Evolutionary conservation across 2,329 filamentous ascomycete species (phyloP).

Genomic region (Fusarium liriodendri): DNA sequence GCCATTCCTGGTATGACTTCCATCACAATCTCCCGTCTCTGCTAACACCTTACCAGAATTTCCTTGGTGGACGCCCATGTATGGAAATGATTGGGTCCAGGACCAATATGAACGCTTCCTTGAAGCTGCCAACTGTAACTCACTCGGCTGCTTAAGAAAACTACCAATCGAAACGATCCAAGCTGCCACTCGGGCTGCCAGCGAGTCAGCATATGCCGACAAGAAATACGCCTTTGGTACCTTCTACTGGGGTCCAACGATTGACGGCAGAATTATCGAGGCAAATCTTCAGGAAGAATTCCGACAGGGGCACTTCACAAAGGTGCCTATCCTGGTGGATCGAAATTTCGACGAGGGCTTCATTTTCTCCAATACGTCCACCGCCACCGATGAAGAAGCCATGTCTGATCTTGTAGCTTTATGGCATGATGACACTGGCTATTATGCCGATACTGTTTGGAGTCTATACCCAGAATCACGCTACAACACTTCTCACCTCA

Average conservation of each 20-base stretch:
- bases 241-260: slow-evolving; percentile 3
- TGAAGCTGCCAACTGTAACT: background rate
- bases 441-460: background rate
- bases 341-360: slow-evolving; percentile 9
- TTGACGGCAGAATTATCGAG: slow-evolving; percentile 1
- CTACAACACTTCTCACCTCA: background rate
- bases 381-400: background rate
- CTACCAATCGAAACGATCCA: background rate
- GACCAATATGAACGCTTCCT: background rate
- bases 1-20: slow-evolving; percentile 6
- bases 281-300: background rate
- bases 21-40: no score
- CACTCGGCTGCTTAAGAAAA: background rate
- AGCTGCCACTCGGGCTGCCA: background rate
- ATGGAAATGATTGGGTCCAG: background rate
- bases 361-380: slow-evolving; percentile 3
- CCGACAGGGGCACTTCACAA: background rate
- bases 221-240: slow-evolving; percentile 2
- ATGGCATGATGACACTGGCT: background rate
- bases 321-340: slow-evolving; percentile 5
- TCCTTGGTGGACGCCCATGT: slow-evolving; percentile 11
- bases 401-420: background rate
- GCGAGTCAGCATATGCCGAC: background rate
- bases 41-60: background rate
- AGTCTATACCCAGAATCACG: background rate